These are phyloP conservation scores for Asparagopsis taxiformis DNA, from an alignment of 31 red algal species.

Conservation along the genomic window DNA sequence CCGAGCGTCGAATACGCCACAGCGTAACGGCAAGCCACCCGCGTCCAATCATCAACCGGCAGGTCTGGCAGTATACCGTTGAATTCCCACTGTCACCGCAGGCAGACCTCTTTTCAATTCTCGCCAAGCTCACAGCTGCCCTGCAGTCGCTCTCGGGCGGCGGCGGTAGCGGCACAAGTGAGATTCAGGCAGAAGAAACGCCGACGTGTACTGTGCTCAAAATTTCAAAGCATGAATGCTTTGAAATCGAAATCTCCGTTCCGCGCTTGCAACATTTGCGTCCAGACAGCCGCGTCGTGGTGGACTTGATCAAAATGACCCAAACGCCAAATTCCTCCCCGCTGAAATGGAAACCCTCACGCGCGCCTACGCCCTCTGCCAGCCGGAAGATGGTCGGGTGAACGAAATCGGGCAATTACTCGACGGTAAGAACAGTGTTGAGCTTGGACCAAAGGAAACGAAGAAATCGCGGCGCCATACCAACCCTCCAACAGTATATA, in stretches of 20 bases:
- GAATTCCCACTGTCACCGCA: too few species aligned
- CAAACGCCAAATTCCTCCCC: slow-evolving; percentile 36
- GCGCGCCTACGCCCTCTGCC: slow-evolving; percentile 17
- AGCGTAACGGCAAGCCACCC: too few species aligned
- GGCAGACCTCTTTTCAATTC: too few species aligned
- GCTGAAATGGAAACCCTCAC: slow-evolving; percentile 38
- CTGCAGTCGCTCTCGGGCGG: too few species aligned
- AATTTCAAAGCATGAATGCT: slow-evolving; percentile 8
- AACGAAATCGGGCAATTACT: not conserved
- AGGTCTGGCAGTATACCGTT: too few species aligned
- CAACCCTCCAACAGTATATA: not conserved
- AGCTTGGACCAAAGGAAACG: slow-evolving; percentile 26
- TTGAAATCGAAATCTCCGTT: slow-evolving; percentile 37
- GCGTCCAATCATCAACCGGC: too few species aligned
- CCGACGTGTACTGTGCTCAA: slow-evolving; percentile 39
- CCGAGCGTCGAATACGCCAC: too few species aligned
- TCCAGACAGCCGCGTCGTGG: slow-evolving; percentile 14
- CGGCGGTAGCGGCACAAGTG: too few species aligned
- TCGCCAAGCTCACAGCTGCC: too few species aligned
- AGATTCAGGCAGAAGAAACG: too few species aligned
- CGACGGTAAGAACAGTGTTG: slow-evolving; percentile 51
- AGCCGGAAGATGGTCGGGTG: slow-evolving; percentile 3
- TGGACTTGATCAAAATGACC: slow-evolving; percentile 33
- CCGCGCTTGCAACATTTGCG: slow-evolving; percentile 20
- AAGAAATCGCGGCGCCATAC: not conserved